phyloP scores from a whole-genome alignment of 345 rosid species.

The Hibiscus syriacus region DNA sequence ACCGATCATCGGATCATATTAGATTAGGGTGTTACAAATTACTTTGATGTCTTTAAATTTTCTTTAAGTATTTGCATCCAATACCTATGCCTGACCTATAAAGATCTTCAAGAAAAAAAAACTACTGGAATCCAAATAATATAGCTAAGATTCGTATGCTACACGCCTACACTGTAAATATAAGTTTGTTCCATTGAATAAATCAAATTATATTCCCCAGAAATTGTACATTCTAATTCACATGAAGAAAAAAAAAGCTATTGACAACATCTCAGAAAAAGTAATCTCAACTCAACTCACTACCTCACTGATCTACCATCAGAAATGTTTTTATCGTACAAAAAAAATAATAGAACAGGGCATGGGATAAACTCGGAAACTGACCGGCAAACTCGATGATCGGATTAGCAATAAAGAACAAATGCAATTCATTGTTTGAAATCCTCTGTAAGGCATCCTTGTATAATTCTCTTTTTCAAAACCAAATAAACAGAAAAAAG shows the following conservation, averaged over 20 bases:
- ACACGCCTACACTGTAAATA: background rate
- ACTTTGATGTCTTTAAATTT: no score
- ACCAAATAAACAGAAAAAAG: background rate
- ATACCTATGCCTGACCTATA: no score
- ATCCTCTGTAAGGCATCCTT: background rate
- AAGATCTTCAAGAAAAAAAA: no score
- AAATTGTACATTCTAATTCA: constrained; percentile 6
- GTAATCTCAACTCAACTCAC: no score
- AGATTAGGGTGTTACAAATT: no score
- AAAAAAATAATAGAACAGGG: constrained; percentile 17
- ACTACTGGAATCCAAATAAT: no score
- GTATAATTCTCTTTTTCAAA: background rate
- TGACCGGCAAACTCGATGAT: constrained; percentile 7
- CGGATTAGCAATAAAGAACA: constrained; percentile 4
- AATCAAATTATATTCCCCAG: background rate
- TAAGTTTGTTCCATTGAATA: background rate
- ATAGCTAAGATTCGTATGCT: no score
- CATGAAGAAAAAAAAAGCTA: background rate
- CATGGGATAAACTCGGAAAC: constrained; percentile 7
- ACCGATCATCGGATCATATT: no score
- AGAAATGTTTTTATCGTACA: constrained; percentile 15
- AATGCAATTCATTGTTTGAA: constrained; percentile 1
- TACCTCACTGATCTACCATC: constrained; percentile 15
- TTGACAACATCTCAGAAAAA: background rate
- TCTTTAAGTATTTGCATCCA: no score